These are phyloP conservation scores for Fagopyrum tataricum DNA, from an alignment of 148 eudicot genomes.

Conservation along the genomic window DNA sequence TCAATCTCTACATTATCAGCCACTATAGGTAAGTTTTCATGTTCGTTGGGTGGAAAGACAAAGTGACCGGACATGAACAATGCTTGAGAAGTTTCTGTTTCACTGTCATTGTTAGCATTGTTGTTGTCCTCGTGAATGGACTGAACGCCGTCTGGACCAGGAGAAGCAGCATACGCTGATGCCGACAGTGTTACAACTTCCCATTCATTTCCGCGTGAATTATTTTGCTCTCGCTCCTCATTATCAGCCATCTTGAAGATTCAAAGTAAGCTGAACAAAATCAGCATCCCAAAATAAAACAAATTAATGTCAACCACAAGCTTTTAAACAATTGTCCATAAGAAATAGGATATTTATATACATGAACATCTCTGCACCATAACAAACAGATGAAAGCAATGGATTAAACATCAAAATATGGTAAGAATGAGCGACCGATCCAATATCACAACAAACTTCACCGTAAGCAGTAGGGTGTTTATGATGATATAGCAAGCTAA, in stretches of 20 bases:
- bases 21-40: constrained; percentile 74
- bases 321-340: not conserved
- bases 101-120: constrained; percentile 25
- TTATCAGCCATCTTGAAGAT: constrained; percentile 27
- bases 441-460: not conserved
- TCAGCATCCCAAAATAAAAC: not conserved
- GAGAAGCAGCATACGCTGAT: constrained; percentile 85
- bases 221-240: constrained; percentile 24
- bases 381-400: not conserved
- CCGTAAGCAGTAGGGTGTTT: not conserved
- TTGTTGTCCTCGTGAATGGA: constrained; percentile 33
- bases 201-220: constrained; percentile 55
- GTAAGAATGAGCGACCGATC: not conserved
- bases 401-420: not conserved
- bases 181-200: constrained; percentile 93
- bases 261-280: constrained; percentile 3
- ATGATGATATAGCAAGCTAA: not conserved
- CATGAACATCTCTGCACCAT: not conserved
- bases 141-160: constrained; percentile 48
- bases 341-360: not conserved
- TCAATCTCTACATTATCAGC: constrained; percentile 31
- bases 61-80: constrained; percentile 89
- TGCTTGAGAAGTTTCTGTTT: constrained; percentile 51
- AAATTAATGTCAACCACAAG: not conserved
- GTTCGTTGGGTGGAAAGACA: constrained; percentile 76